Evolutionary conservation across 352 stramenopile species (phyloP), one percentile per base, ranked within the genome.

Genomic region (Vaucheria bursata): DNA sequence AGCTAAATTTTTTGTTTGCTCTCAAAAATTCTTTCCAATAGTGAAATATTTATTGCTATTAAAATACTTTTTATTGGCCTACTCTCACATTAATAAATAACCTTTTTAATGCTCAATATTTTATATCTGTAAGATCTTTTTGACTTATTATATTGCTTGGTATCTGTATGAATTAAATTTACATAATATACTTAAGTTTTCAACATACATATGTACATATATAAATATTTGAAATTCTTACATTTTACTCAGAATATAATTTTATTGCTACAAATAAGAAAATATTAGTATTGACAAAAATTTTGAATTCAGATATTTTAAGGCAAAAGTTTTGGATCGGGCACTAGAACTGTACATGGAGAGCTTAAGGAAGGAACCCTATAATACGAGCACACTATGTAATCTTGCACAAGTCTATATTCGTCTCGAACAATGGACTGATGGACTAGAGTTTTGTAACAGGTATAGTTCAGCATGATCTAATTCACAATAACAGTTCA

Each of bases 291-390:
- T 59, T 18, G 12, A 59, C 45, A 18, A 18, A 18, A 59, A 59
- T 59, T 12, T 59, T 59, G 45, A 59, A 25, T 18, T 25, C 45
- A 59, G 45, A 25, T 73, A 73, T 6, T 81, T 75, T 45, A 79
- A 72, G 39, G 69, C 76, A 6, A 81, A 64, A 25, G 36, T 40
- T 12, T 81, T 65, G 65, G 40, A 73, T 2, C 49, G 78, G 53
- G 76, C 76, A 1, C 70, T 81, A 8, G 49, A 68, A 0, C 59
- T 79, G 70, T 81, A 81, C 76, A 79, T 81, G 69, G 32, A 78
- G 1, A 81, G 76, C 37, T 72, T 81, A 3, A 40, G 52, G n/a
- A 40, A 45, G 4, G 59, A 38, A 29, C 76, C 76, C 6, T 81
- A 81, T 72, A 45, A 37, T 0, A 39, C 70, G 18, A 67, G 73